phyloP scores from a whole-genome alignment of 1,284 basidiomycete genomes.

The Singerocomus rubriflavus region DNA sequence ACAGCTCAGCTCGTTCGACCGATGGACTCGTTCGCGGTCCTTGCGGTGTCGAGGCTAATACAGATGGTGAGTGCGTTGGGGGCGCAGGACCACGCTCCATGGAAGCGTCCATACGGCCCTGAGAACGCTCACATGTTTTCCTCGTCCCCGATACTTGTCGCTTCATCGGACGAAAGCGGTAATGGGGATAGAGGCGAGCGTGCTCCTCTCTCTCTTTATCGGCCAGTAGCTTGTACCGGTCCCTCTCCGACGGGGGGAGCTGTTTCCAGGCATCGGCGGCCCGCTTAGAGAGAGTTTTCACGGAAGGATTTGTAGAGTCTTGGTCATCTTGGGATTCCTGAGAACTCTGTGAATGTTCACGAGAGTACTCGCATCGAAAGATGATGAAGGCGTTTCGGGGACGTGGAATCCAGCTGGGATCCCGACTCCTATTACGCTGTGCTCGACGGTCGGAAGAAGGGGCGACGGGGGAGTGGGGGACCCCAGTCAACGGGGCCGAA shows the following conservation, averaged over 20 bases:
- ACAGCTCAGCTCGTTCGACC: background rate
- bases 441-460: slow-evolving; percentile 33
- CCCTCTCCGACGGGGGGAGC: slow-evolving; percentile 43
- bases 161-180: slow-evolving; percentile 58
- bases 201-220: slow-evolving; percentile 54
- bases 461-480: slow-evolving; percentile 12
- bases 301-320: slow-evolving; percentile 18
- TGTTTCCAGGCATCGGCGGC: slow-evolving; percentile 60
- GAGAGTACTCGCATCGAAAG: slow-evolving; percentile 75
- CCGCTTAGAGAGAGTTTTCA: slow-evolving; percentile 57
- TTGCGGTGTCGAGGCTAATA: slow-evolving; percentile 15
- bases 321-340: slow-evolving; percentile 20
- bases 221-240: slow-evolving; percentile 49
- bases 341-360: slow-evolving; percentile 30
- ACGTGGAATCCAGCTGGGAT: slow-evolving; percentile 72
- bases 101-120: background rate
- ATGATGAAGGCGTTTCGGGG: slow-evolving; percentile 89
- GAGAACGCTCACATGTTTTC: slow-evolving; percentile 19
- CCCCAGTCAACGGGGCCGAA: background rate
- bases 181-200: slow-evolving; percentile 51
- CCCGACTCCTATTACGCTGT: slow-evolving; percentile 34
- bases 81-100: slow-evolving; percentile 1
- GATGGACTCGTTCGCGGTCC: background rate
- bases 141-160: slow-evolving; percentile 31
- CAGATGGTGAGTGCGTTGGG: slow-evolving; percentile 17